Percentiles rank a stretch among this genome's conserved stretches.
Evolutionary conservation across 768 basidiomycete species (phyloP).

Genomic region (Macrocybe gigantea): DNA sequence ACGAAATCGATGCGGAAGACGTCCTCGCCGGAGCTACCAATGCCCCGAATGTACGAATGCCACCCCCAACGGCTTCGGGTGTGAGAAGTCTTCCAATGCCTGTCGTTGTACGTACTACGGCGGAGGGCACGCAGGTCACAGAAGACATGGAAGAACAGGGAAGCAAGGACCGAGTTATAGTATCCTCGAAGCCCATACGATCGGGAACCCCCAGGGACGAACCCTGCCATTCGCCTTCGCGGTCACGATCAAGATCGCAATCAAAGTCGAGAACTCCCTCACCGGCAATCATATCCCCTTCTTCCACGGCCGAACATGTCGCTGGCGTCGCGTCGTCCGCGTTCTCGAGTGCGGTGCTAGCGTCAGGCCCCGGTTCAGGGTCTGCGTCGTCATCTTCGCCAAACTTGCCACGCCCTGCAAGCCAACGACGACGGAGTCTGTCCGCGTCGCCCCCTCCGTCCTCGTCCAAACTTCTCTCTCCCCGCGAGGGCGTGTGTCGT

Average conservation of each 20-base stretch:
- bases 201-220: constrained; percentile 9
- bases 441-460: constrained; percentile 15
- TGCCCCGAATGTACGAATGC: constrained; percentile 4
- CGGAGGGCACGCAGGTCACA: too few relatives aligned
- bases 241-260: constrained; percentile 24
- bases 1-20: constrained; percentile 8
- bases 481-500: constrained; percentile 21
- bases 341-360: constrained; percentile 5
- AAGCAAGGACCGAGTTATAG: constrained; percentile 4
- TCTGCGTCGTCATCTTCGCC: constrained; percentile 8
- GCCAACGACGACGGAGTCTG: constrained; percentile 9
- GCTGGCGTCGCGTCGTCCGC: constrained; percentile 4
- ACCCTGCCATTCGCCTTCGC: constrained; percentile 9
- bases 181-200: constrained; percentile 7
- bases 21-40: constrained; percentile 10
- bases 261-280: constrained; percentile 44
- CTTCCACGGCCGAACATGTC: too few relatives aligned
- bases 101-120: constrained; percentile 4
- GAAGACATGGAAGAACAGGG: not conserved
- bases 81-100: constrained; percentile 15
- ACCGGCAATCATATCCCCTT: constrained; percentile 24
- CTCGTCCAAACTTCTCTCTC: constrained; percentile 15
- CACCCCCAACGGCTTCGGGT: constrained; percentile 7
- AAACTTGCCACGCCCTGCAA: constrained; percentile 14
- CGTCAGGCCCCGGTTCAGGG: not conserved